A percentile compares a stretch with the other conserved stretches of the same genome.
phyloP scores from a whole-genome alignment of 495 filamentous ascomycete genomes.

The Neurospora discreta region DNA sequence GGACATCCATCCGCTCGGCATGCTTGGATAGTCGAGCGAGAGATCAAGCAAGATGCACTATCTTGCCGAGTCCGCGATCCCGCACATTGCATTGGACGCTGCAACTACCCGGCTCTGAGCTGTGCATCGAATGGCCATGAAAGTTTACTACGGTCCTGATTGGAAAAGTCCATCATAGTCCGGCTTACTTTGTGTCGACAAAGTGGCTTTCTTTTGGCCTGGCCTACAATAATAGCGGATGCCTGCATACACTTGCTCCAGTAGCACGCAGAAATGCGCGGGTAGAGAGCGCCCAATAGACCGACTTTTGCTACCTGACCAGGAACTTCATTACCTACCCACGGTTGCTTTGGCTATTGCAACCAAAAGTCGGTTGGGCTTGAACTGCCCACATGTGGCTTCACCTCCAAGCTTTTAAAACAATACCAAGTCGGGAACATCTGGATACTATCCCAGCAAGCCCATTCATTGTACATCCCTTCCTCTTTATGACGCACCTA shows the following conservation, averaged over 20 bases:
- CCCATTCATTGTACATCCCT: neutral
- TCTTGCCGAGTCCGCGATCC: conserved; percentile 5
- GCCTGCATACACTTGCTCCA: neutral
- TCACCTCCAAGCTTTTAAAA: conserved; percentile 1
- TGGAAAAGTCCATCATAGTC: conserved; percentile 3
- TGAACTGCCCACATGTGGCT: neutral
- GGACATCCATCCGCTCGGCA: neutral
- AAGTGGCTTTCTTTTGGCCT: conserved; percentile 1
- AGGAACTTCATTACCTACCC: neutral
- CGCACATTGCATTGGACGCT: conserved; percentile 2
- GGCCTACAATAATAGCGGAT: conserved; percentile 3
- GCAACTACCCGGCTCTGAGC: conserved; percentile 7
- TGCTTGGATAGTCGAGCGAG: neutral
- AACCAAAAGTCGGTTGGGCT: neutral
- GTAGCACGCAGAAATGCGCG: neutral
- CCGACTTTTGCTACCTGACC: neutral
- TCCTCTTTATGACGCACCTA: neutral
- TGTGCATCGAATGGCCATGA: neutral
- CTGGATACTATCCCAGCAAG: conserved; percentile 9
- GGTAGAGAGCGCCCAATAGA: neutral
- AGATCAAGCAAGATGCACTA: conserved; percentile 2
- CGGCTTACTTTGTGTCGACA: conserved; percentile 2
- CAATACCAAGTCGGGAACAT: conserved; percentile 3
- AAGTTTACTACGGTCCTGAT: neutral
- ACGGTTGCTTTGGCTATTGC: neutral